Evolutionary conservation across 441 rosid species (phyloP), one percentile per base, ranked within the genome.

Genomic region (Erodium texanum): DNA sequence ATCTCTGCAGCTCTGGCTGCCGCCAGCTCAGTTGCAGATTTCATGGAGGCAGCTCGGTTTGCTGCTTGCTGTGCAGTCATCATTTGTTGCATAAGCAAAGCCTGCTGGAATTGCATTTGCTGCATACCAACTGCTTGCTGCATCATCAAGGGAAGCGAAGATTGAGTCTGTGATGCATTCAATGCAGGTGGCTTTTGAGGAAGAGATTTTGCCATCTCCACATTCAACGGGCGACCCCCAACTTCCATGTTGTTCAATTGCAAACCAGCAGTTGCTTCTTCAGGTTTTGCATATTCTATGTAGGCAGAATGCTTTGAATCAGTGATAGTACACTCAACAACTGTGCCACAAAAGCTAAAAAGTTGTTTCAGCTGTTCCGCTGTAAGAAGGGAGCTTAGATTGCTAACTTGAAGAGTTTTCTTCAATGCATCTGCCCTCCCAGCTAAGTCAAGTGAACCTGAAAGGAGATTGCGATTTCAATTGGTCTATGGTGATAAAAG

Each of bases 61-160:
- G 99, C 98, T 72, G 97, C 99, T 83, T 95, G 99, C 77, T 95
- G 98, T 29, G 98, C 95, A 75, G 89, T 89, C 92, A 92, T 71
- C 27, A 88, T 87, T 79, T 95, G 99, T 58, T 92, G 97, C 99
- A 95, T 92, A 70, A 92, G 80, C 84, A 95, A 85, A 70, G 99
- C 95, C 83, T 95, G 97, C 68, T 95, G 99, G 79, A 92, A 95
- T 71, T 95, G 97, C 98, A 95, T 90, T 78, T 95, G 99, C 77
- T 95, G 98, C 96, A 90, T 87, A 23, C 93, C 97, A 79, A 95
- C 97, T 70, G 98, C 99, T 82, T 92, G 97, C 86, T 95, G 99
- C 98, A 92, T 92, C 93, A 94, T 88, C 89, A 92, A 38, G 43
- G 43, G 43, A 38, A 38, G 80, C 67, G 98, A 90, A 59, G 99